A percentile compares a stretch with the other conserved stretches of the same genome.
phyloP scores from a whole-genome alignment of 495 filamentous ascomycete species.

The Entonaema liquescens region DNA sequence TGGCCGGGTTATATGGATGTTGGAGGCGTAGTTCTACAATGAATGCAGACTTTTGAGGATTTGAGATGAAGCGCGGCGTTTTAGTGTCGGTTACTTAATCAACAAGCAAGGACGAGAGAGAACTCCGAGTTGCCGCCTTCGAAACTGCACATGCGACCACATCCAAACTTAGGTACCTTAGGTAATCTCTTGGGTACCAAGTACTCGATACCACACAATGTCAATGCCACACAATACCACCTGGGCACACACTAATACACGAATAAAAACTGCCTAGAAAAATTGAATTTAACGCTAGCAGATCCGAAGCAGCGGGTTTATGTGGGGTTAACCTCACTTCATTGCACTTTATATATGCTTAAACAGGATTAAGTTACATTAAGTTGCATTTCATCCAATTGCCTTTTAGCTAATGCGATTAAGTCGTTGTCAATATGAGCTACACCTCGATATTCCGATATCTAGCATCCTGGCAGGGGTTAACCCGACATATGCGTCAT shows the following conservation, averaged over 20 bases:
- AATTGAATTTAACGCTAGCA: slow-evolving; percentile 33
- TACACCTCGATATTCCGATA: slow-evolving; percentile 6
- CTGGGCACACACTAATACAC: not conserved
- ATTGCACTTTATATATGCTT: slow-evolving; percentile 13
- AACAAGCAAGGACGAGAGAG: slow-evolving; percentile 9
- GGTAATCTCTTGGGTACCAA: slow-evolving; percentile 1
- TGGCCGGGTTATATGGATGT: slow-evolving; percentile 8
- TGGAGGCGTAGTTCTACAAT: slow-evolving; percentile 33
- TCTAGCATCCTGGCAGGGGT: not conserved
- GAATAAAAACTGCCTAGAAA: slow-evolving; percentile 26
- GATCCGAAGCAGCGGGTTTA: slow-evolving; percentile 32
- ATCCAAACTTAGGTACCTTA: not conserved
- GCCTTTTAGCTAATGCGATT: slow-evolving; percentile 5
- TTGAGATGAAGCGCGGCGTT: slow-evolving; percentile 45
- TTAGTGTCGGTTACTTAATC: slow-evolving; percentile 44
- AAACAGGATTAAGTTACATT: not conserved
- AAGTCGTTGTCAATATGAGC: not conserved
- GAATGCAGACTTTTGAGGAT: slow-evolving; percentile 43
- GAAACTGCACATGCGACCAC: slow-evolving; percentile 33
- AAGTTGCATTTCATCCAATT: slow-evolving; percentile 4
- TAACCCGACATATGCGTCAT: slow-evolving; percentile 36
- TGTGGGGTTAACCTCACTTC: slow-evolving; percentile 15
- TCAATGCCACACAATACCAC: not conserved
- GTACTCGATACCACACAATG: not conserved
- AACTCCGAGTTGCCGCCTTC: slow-evolving; percentile 10